Evolutionary conservation across 1,139 yeast genomes (phyloP), one percentile per base, ranked within the genome.

Genomic region (Debaryomycetaceae sp.): DNA sequence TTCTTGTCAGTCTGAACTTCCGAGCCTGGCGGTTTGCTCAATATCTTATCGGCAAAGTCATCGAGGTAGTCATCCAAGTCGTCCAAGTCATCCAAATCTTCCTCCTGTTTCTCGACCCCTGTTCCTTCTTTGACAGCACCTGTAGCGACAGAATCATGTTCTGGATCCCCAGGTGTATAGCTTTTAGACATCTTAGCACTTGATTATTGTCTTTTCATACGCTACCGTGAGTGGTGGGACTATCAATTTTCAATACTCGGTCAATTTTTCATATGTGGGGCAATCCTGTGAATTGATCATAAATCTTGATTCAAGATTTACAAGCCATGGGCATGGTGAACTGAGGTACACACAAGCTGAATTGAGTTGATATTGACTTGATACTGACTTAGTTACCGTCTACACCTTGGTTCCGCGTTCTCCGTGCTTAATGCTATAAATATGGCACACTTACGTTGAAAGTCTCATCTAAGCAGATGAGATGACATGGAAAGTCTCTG

Each of bases 11-110:
- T 27, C 23, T 41, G 49, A 22, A 45, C 46, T 5, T 62, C 62
- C 0, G 73, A 61, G 7, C 84, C 86, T 0, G 86, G 85, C 1
- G 89, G 85, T 54, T 80, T 74, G 52, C 77, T 77, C 50, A 86
- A 71, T 1, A 86, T 80, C 53, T 85, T 90, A 47, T 85, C 88
- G 38, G 89, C 91, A 62, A 85, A 85, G 47, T 85, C 90, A 55
- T 85, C 90, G 42, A 86, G 68, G 48, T 83, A 72, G 54, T 84
- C 91, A 53, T 85, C 95, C 53, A 86, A 72, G 53, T 86, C 95
- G 57, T 85, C 90, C 48, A 83, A 72, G 44, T 83, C 87, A 46
- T 82, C 88, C 31, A 27, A 27, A 17, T 74, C 78, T 4, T 58
- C 65, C 1, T 41, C 48, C 8, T 24, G 39, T 20, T n/a, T 20